A percentile compares a stretch with the other conserved stretches of the same genome.
Conservation (phyloP, 2,329 filamentous ascomycete genomes). For the Penicillium sp. region DNA sequence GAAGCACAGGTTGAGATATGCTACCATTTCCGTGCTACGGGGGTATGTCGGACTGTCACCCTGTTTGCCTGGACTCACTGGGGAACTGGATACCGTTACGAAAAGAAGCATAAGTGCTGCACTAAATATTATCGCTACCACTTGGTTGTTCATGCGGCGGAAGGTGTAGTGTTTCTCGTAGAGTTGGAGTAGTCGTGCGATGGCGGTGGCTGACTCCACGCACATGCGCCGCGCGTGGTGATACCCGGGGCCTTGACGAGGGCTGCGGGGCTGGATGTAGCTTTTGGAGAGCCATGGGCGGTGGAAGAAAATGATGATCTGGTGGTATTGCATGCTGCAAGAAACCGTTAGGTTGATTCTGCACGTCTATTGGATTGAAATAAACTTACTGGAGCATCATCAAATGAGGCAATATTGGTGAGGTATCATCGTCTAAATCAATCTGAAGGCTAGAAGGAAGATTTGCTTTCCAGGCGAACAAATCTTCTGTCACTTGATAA, state of each 20-base stretch:
- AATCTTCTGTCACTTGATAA: constrained; percentile 37
- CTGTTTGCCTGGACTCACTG: constrained; percentile 23
- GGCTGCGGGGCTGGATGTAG: constrained; percentile 43
- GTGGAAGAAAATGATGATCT: constrained; percentile 47
- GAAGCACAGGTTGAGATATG: constrained; percentile 44
- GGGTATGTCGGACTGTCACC: constrained; percentile 24
- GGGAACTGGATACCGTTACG: constrained; percentile 38
- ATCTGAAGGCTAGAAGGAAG: constrained; percentile 41
- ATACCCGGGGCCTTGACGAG: constrained; percentile 46
- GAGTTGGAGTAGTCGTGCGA: constrained; percentile 43
- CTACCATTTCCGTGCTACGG: constrained; percentile 34
- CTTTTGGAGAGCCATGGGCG: constrained; percentile 47
- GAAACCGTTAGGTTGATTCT: neutral
- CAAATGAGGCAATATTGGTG: constrained; percentile 42
- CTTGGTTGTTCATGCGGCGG: constrained; percentile 46
- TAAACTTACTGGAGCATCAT: constrained; percentile 42
- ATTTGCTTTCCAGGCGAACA: constrained; percentile 45
- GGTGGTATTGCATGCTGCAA: constrained; percentile 45
- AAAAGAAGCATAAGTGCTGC: constrained; percentile 45
- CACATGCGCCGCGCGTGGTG: constrained; percentile 47
- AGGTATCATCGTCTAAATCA: constrained; percentile 34
- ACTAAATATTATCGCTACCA: constrained; percentile 47
- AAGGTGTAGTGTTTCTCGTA: constrained; percentile 47
- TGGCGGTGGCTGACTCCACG: constrained; percentile 42
- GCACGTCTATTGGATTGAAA: neutral